Evolutionary conservation across 2,329 filamentous ascomycete species (phyloP).

Genomic region (Fusarium sp.): DNA sequence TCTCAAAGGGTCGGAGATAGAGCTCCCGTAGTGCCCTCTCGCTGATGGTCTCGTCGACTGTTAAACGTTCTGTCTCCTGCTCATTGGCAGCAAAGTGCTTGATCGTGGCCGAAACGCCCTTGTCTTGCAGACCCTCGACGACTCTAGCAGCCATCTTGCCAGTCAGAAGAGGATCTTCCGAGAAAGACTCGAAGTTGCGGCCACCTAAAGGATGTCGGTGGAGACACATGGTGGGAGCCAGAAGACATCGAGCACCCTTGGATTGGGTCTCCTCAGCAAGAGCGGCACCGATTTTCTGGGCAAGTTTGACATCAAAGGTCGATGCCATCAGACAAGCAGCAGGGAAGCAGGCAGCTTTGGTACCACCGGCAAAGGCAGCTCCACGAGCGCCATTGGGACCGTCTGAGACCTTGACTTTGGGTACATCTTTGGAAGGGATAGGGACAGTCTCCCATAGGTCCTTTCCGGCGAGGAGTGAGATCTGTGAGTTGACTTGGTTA

Average conservation of each 20-base stretch:
- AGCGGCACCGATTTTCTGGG: slow-evolving; percentile 68
- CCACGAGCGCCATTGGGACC: slow-evolving; percentile 48
- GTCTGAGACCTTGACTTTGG: slow-evolving; percentile 45
- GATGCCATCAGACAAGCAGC: slow-evolving; percentile 63
- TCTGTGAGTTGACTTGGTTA: slow-evolving; percentile 19
- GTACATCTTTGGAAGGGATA: slow-evolving; percentile 43
- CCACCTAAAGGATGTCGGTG: slow-evolving; percentile 47
- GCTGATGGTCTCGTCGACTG: slow-evolving; percentile 47
- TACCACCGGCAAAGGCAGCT: slow-evolving; percentile 42
- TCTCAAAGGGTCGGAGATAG: slow-evolving; percentile 57
- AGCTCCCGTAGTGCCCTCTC: slow-evolving; percentile 48
- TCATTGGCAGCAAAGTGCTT: slow-evolving; percentile 62
- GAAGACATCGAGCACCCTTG: slow-evolving; percentile 79
- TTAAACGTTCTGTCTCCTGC: slow-evolving; percentile 48
- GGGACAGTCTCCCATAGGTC: slow-evolving; percentile 47
- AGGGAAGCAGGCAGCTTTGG: slow-evolving; percentile 46
- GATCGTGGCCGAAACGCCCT: slow-evolving; percentile 56
- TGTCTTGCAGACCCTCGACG: slow-evolving; percentile 56
- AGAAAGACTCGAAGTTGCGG: slow-evolving; percentile 49
- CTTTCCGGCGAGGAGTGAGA: slow-evolving; percentile 46
- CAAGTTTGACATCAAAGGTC: slow-evolving; percentile 71
- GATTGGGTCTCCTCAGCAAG: slow-evolving; percentile 65
- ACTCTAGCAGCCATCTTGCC: slow-evolving; percentile 48
- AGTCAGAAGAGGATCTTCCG: slow-evolving; percentile 45
- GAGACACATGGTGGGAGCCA: slow-evolving; percentile 49